Conservation (phyloP, 495 filamentous ascomycete genomes). For the Penicillium lagena region DNA sequence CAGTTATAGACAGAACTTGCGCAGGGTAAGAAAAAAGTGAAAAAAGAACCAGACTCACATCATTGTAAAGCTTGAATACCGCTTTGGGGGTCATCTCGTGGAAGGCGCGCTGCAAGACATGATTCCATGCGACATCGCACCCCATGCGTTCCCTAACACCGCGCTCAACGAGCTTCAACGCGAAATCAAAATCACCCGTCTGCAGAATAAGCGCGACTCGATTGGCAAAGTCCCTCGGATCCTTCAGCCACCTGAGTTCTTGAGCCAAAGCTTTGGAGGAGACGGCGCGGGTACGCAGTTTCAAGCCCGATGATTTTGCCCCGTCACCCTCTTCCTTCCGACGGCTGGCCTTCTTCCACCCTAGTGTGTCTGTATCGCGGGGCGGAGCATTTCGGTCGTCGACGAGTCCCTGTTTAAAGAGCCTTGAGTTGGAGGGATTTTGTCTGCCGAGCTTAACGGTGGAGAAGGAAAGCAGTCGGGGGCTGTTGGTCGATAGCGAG, state of each 20-base stretch:
- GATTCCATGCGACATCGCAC: conserved; percentile 78
- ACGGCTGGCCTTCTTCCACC: not conserved
- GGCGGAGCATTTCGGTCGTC: too few relatives aligned
- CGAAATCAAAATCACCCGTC: conserved; percentile 52
- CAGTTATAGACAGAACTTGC: not conserved
- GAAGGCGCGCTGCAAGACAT: conserved; percentile 61
- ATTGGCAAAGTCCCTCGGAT: conserved; percentile 60
- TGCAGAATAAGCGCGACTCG: conserved; percentile 52
- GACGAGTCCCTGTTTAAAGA: not conserved
- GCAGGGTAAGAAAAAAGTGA: not conserved
- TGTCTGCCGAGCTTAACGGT: too few relatives aligned
- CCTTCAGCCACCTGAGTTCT: conserved; percentile 55
- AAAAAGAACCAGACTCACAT: conserved; percentile 42
- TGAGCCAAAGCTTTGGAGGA: too few relatives aligned
- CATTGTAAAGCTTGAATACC: conserved; percentile 77
- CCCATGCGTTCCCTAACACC: conserved; percentile 53
- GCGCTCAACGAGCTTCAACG: conserved; percentile 53
- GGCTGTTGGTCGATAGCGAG: too few relatives aligned
- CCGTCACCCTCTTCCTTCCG: not conserved
- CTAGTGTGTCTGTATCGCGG: too few relatives aligned
- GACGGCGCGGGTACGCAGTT: too few relatives aligned
- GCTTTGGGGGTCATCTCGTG: conserved; percentile 43
- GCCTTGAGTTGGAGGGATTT: too few relatives aligned
- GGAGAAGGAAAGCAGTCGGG: too few relatives aligned
- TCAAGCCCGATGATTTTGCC: not conserved